Evolutionary conservation across 177 flowering plant species (phyloP).

Genomic region (Vitis hybrid): DNA sequence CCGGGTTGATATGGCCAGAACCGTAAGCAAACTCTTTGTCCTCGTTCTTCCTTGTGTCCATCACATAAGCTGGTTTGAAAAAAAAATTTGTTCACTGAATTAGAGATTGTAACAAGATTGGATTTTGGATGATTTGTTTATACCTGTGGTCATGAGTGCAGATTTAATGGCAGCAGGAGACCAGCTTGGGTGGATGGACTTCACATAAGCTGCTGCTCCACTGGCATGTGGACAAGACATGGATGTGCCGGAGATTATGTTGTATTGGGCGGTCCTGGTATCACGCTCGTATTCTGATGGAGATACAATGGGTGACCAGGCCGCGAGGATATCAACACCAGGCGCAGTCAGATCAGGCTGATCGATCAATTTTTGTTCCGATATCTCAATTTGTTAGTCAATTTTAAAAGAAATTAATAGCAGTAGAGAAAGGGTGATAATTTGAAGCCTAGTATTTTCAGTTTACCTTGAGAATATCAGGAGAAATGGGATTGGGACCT

Average conservation of each 20-base stretch:
- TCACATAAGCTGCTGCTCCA: slow-evolving; percentile 22
- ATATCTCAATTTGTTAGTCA: not conserved
- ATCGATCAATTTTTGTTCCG: not conserved
- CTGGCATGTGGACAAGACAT: slow-evolving; percentile 61
- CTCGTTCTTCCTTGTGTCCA: slow-evolving; percentile 29
- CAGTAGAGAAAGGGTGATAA: too few relatives aligned
- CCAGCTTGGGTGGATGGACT: slow-evolving; percentile 24
- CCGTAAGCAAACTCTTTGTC: slow-evolving; percentile 47
- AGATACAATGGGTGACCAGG: slow-evolving; percentile 31
- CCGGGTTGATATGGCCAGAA: slow-evolving; percentile 42
- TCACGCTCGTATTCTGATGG: slow-evolving; percentile 12
- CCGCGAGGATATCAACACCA: slow-evolving; percentile 42
- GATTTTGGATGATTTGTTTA: too few relatives aligned
- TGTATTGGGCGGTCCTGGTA: slow-evolving; percentile 20
- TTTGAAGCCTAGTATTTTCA: too few relatives aligned
- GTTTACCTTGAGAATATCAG: slow-evolving; percentile 49
- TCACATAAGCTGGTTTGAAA: slow-evolving; percentile 16
- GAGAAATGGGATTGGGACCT: slow-evolving; percentile 39
- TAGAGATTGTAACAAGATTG: too few relatives aligned
- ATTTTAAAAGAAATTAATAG: not conserved
- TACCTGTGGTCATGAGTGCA: slow-evolving; percentile 61
- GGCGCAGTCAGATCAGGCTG: slow-evolving; percentile 47
- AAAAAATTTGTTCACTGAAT: not conserved
- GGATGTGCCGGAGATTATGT: slow-evolving; percentile 48
- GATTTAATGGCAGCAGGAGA: slow-evolving; percentile 17